These are phyloP conservation scores for Hordeum pubiflorum DNA, from an alignment of 202 grass and related monocot species.

Conservation along the genomic window DNA sequence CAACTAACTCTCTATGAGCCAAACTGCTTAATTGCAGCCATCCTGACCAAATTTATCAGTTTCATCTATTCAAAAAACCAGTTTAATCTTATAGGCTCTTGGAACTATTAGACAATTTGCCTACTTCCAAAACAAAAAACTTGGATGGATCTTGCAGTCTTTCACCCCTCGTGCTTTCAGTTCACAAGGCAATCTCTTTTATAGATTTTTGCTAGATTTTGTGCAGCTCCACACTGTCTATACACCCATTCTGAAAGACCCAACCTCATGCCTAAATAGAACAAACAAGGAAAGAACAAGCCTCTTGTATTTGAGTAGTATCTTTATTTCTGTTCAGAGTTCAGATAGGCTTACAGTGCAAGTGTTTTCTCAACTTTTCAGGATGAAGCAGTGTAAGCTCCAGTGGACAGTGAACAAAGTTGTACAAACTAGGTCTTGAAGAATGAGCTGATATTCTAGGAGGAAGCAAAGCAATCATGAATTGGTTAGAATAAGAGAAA, in stretches of 20 bases:
- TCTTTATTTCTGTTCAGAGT: not conserved
- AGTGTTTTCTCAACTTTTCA: slow-evolving; percentile 17
- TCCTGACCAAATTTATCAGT: not conserved
- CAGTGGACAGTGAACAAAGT: slow-evolving; percentile 6
- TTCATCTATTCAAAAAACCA: too few relatives aligned
- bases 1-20: not conserved
- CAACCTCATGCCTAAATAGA: not conserved
- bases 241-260: not conserved
- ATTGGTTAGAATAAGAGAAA: slow-evolving; percentile 45
- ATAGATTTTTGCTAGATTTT: not conserved
- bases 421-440: slow-evolving; percentile 21
- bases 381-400: slow-evolving; percentile 18
- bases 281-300: not conserved
- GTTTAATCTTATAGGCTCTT: slow-evolving; percentile 7
- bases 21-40: not conserved
- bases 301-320: slow-evolving; percentile 1
- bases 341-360: slow-evolving; percentile 9
- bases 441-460: slow-evolving; percentile 18
- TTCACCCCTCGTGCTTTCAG: not conserved
- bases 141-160: slow-evolving; percentile 16
- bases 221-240: not conserved
- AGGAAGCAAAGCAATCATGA: slow-evolving; percentile 22
- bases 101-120: not conserved
- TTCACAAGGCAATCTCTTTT: not conserved
- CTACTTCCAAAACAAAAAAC: slow-evolving; percentile 16